Evolutionary conservation across 805 yeast genomes (phyloP).

Genomic region (Ascoidea rubescens): DNA sequence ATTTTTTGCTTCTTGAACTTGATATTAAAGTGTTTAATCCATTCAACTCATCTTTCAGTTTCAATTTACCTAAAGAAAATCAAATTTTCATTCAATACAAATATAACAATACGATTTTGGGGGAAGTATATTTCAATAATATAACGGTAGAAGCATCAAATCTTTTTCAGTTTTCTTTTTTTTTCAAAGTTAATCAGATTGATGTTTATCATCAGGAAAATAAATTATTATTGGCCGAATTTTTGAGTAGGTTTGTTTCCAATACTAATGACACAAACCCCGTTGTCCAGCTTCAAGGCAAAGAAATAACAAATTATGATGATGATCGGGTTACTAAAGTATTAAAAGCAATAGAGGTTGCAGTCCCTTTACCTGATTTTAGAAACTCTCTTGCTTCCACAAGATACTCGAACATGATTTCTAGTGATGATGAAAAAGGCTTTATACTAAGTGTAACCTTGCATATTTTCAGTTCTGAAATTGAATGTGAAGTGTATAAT

Average conservation of each 20-base stretch:
- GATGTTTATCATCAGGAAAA: background rate
- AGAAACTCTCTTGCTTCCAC: background rate
- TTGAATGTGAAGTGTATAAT: constrained; percentile 38
- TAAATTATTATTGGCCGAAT: background rate
- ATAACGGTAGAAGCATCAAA: too few relatives aligned
- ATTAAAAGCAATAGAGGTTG: background rate
- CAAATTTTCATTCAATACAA: too few relatives aligned
- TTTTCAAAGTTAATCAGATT: too few relatives aligned
- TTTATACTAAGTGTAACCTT: constrained; percentile 36
- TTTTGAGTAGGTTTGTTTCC: background rate
- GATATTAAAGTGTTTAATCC: background rate
- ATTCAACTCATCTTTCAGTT: background rate
- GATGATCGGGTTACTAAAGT: background rate
- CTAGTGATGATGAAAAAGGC: constrained; percentile 15
- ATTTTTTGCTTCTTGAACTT: too few relatives aligned
- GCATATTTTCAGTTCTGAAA: constrained; percentile 39
- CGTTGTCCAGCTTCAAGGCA: background rate
- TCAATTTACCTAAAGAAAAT: too few relatives aligned
- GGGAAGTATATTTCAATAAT: too few relatives aligned
- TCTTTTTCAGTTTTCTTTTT: background rate
- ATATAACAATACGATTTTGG: too few relatives aligned
- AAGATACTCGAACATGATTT: background rate
- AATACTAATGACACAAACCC: too few relatives aligned
- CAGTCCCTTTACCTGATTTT: background rate
- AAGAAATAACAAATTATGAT: background rate